phyloP scores from a whole-genome alignment of 1,139 yeast genomes.

The Hemisphaericaspora xylofermentans region DNA sequence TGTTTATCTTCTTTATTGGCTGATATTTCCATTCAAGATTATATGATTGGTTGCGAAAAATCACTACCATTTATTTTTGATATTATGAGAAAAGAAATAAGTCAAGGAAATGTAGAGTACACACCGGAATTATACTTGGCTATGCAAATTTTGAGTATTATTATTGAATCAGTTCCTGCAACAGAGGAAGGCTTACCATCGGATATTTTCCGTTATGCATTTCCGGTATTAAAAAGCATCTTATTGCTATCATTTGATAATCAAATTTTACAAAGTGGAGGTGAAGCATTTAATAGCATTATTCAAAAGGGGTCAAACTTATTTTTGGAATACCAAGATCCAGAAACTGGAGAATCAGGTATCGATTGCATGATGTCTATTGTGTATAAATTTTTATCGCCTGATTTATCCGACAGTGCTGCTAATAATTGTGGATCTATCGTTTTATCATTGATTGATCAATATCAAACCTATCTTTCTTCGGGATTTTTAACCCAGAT shows the following conservation, averaged over 20 bases:
- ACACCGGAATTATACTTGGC: conserved; percentile 63
- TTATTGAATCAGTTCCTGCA: conserved; percentile 44
- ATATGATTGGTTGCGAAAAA: conserved; percentile 47
- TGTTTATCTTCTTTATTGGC: conserved; percentile 58
- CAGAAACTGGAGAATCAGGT: conserved; percentile 46
- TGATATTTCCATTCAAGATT: conserved; percentile 45
- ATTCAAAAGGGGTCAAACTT: conserved; percentile 51
- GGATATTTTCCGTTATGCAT: conserved; percentile 47
- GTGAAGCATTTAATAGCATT: conserved; percentile 68
- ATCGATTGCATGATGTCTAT: conserved; percentile 55
- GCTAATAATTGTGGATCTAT: conserved; percentile 73
- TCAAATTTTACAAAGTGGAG: conserved; percentile 74
- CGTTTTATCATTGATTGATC: conserved; percentile 61
- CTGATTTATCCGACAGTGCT: conserved; percentile 73
- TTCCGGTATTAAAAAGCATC: conserved; percentile 53
- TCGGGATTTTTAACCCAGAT: conserved; percentile 54
- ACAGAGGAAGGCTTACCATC: conserved; percentile 42
- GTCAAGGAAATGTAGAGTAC: conserved; percentile 33
- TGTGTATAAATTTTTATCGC: conserved; percentile 69
- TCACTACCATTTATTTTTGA: conserved; percentile 53
- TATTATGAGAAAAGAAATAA: conserved; percentile 25
- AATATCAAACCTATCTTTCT: conserved; percentile 54
- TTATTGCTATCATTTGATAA: conserved; percentile 65
- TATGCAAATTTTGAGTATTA: conserved; percentile 61
- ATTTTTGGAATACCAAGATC: conserved; percentile 40